Evolutionary conservation across 768 basidiomycete species (phyloP).

Genomic region (Lyophyllum decastes): DNA sequence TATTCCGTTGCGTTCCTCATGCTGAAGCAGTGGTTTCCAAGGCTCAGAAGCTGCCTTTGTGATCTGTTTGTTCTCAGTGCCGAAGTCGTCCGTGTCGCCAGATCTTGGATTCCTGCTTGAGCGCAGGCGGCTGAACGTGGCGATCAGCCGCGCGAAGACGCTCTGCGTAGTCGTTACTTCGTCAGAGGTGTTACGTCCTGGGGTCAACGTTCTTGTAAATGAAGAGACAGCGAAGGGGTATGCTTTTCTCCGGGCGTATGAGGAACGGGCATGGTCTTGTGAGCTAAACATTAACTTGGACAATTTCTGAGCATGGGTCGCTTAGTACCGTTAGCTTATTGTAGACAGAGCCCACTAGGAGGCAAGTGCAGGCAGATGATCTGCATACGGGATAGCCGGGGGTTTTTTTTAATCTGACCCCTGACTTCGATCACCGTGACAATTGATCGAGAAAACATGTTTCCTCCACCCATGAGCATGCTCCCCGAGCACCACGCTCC

Average conservation of each 20-base stretch:
- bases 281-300: constrained; percentile 38
- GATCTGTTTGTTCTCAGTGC: constrained; percentile 51
- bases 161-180: constrained; percentile 51
- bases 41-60: constrained; percentile 57
- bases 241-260: constrained; percentile 48
- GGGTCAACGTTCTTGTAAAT: constrained; percentile 43
- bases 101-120: constrained; percentile 48
- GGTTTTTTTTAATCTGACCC: background rate
- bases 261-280: constrained; percentile 50
- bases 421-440: background rate
- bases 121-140: constrained; percentile 50
- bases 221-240: constrained; percentile 48
- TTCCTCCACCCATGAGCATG: constrained; percentile 20
- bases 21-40: constrained; percentile 14
- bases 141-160: constrained; percentile 53
- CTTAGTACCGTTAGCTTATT: background rate
- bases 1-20: background rate
- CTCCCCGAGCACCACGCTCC: background rate
- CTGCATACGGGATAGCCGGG: too few species aligned
- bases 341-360: too few species aligned
- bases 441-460: constrained; percentile 16
- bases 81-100: constrained; percentile 28
- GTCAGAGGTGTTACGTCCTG: constrained; percentile 42
- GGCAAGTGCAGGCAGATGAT: too few species aligned
- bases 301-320: constrained; percentile 14